A percentile compares a stretch with the other conserved stretches of the same genome.
These are phyloP conservation scores for Quercus gilva DNA, from an alignment of 306 rosid species.

Conservation along the genomic window DNA sequence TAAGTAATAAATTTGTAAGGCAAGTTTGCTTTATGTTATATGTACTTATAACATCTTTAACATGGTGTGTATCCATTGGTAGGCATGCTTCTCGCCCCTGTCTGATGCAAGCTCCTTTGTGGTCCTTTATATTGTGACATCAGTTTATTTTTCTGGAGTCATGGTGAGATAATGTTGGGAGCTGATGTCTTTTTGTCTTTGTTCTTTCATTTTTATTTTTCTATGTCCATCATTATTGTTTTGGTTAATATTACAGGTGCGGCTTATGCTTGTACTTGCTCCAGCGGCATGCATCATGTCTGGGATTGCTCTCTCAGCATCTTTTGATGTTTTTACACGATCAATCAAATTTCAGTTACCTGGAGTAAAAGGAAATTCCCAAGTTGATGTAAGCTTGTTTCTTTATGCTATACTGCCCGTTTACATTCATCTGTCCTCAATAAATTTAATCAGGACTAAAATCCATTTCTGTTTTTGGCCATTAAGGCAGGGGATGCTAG, in stretches of 20 bases:
- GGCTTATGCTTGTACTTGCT: constrained; percentile 97
- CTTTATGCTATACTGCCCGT: constrained; percentile 6
- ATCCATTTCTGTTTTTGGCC: constrained; percentile 25
- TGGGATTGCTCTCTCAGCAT: constrained; percentile 96
- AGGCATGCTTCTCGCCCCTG: constrained; percentile 94
- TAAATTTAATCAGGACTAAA: constrained; percentile 21
- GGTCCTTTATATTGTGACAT: constrained; percentile 77
- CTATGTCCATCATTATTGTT: constrained; percentile 20
- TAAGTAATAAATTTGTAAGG: constrained; percentile 29
- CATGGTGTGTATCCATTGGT: constrained; percentile 31
- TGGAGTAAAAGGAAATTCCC: constrained; percentile 35
- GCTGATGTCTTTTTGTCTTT: constrained; percentile 9
- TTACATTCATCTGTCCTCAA: constrained; percentile 16
- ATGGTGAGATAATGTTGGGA: constrained; percentile 63
- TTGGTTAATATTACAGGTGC: constrained; percentile 63
- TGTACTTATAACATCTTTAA: constrained; percentile 6
- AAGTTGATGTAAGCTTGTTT: constrained; percentile 47
- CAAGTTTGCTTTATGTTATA: background rate
- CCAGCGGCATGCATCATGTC: constrained; percentile 99
- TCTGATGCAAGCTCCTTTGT: constrained; percentile 97
- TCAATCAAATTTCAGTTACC: constrained; percentile 94
- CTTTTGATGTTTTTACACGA: constrained; percentile 90
- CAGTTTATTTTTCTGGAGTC: constrained; percentile 97
- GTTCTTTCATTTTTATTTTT: constrained; percentile 1
- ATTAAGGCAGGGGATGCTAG: constrained; percentile 63